phyloP scores from a whole-genome alignment of 257 asterid species.

The Paulownia fortunei region DNA sequence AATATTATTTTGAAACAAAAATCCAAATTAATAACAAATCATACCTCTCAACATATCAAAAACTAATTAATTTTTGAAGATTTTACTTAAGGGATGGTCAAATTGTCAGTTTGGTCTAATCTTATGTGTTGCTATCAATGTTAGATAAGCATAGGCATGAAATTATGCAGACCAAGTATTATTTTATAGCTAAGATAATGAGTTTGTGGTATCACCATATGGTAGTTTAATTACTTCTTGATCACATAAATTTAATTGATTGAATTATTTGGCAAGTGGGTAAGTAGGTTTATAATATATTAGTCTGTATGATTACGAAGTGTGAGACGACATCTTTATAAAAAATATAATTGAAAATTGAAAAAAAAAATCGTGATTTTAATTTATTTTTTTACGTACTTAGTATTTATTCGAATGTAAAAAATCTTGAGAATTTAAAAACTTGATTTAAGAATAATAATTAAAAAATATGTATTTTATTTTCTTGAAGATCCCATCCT shows the following conservation, averaged over 20 bases:
- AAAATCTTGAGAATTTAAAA: too few species aligned
- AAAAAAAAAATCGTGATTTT: too few species aligned
- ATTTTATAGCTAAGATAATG: too few species aligned
- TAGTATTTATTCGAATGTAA: too few species aligned
- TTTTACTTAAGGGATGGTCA: neutral
- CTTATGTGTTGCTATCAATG: constrained; percentile 27
- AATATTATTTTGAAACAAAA: too few species aligned
- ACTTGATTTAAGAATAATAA: too few species aligned
- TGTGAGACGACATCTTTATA: neutral
- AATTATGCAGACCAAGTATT: neutral
- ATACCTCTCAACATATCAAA: neutral
- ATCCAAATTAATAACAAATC: too few species aligned
- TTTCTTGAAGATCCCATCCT: too few species aligned
- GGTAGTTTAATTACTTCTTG: neutral
- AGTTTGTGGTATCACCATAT: too few species aligned
- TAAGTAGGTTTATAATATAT: neutral
- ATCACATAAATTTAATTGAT: neutral
- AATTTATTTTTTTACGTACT: neutral
- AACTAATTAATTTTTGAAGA: too few species aligned
- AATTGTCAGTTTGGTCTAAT: neutral
- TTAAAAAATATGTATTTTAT: too few species aligned
- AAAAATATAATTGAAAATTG: neutral
- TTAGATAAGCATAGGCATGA: neutral
- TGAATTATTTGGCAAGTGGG: neutral
- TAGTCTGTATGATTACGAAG: neutral